A percentile compares a stretch with the other conserved stretches of the same genome.
Conservation (phyloP, 345 rosid genomes). For the Rhodamnia rubescens region DNA sequence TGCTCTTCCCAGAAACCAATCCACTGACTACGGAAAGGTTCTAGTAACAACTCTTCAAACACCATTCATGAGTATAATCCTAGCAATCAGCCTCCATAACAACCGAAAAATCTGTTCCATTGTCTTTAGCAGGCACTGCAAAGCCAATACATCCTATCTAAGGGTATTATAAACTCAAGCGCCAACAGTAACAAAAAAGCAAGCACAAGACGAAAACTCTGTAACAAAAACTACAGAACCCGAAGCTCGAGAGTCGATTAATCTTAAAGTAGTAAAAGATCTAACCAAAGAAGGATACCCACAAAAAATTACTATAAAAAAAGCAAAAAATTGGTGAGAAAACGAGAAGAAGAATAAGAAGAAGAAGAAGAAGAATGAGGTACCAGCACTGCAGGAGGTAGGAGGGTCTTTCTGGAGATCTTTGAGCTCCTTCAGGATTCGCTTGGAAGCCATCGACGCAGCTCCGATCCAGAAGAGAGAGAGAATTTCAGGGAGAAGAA, state of each 20-base stretch:
- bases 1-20: not conserved
- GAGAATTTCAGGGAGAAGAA: not conserved
- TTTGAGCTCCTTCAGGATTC: conserved; percentile 28
- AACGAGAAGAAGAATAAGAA: not conserved
- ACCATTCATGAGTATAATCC: not conserved
- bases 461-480: not conserved
- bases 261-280: not conserved
- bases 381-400: conserved; percentile 26
- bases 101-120: not conserved
- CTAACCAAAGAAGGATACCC: not conserved
- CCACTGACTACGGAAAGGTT: not conserved
- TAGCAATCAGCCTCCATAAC: not conserved
- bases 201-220: not conserved
- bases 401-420: conserved; percentile 34
- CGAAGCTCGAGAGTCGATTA: not conserved
- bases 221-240: not conserved
- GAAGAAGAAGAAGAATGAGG: not conserved
- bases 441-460: conserved; percentile 20
- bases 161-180: not conserved
- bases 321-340: not conserved
- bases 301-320: not conserved
- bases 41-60: not conserved
- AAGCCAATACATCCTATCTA: not conserved
- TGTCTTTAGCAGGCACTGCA: not conserved
- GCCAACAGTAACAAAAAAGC: not conserved